A percentile compares a stretch with the other conserved stretches of the same genome.
Evolutionary conservation across 345 rosid genomes (phyloP).

Genomic region (Gossypium sturtianum): DNA sequence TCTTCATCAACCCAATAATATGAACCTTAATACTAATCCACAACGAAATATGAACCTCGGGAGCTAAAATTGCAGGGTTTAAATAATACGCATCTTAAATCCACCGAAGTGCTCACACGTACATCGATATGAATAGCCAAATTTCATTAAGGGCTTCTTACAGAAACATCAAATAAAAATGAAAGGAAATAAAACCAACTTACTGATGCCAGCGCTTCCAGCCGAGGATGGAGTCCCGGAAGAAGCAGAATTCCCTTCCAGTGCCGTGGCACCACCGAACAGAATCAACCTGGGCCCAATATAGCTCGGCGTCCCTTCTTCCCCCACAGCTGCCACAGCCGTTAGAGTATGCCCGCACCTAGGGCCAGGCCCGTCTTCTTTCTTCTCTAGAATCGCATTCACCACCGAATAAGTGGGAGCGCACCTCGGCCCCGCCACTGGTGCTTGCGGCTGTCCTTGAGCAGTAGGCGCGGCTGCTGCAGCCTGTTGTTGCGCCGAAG

Average conservation of each 20-base stretch:
- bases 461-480: conserved; percentile 24
- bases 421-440: conserved; percentile 74
- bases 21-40: not conserved
- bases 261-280: conserved; percentile 97
- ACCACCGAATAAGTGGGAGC: conserved; percentile 89
- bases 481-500: conserved; percentile 29
- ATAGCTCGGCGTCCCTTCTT: conserved; percentile 72
- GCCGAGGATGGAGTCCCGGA: conserved; percentile 89
- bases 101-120: not conserved
- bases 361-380: conserved; percentile 96
- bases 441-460: conserved; percentile 26
- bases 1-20: not conserved
- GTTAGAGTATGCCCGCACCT: conserved; percentile 97
- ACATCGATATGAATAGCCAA: not conserved
- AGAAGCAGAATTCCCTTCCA: conserved; percentile 92
- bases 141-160: not conserved
- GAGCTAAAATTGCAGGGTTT: not conserved
- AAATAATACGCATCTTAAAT: not conserved
- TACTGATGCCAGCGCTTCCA: conserved; percentile 97
- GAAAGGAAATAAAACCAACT: conserved; percentile 20
- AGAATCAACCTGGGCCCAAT: conserved; percentile 89
- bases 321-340: conserved; percentile 90
- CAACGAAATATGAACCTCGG: not conserved
- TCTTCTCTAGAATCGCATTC: conserved; percentile 73
- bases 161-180: conserved; percentile 1